Evolutionary conservation across 106 monocot species (phyloP), one percentile per base, ranked within the genome.

Genomic region (Triglochin maritima): DNA sequence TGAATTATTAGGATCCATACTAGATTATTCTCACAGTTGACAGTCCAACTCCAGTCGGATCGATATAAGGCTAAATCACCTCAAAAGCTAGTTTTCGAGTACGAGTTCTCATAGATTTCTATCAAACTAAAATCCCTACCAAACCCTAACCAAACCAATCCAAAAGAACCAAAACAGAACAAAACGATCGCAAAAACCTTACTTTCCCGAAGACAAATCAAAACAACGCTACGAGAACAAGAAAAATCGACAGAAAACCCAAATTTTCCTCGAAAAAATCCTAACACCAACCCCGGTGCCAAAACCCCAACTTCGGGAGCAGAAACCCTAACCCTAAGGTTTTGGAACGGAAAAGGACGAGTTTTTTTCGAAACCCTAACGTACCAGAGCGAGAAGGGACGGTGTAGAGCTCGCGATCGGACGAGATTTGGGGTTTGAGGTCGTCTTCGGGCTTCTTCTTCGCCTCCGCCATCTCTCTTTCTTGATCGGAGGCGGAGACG

Each of bases 391-490:
- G 86, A 63, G 50, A 54, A 17, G 94, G 94, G 63, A 94, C 73
- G 62, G 94, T 75, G 85, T 94, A 89, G 81, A 87, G 79, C 11
- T 89, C 89, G 78, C 81, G 86, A 53, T 71, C 71, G 60, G 66
- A n/a, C 7, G 11, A 44, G 15, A 15, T 47, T 10, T 46, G 69
- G 17, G 47, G 50, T 4, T 17, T 6, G 59, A 7, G 29, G 59
- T 4, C 7, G 29, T 46, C 64, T 48, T 60, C 29, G 60, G 11
- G 7, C 64, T 45, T 47, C 4, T 9, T 45, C 17, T 8, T 7
- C 10, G 17, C 44, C 17, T 43, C 47, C 7, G 64, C 47, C 2
- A 47, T 10, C 0, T 9, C 14, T 64, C 44, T 8, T n/a, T 15
- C 44, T n/a, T 55, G 55, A 55, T 12, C 3, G 55, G 55, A 55